Conservation (phyloP, 139 green algal genomes). For the Tetradesmus obliquus region DNA sequence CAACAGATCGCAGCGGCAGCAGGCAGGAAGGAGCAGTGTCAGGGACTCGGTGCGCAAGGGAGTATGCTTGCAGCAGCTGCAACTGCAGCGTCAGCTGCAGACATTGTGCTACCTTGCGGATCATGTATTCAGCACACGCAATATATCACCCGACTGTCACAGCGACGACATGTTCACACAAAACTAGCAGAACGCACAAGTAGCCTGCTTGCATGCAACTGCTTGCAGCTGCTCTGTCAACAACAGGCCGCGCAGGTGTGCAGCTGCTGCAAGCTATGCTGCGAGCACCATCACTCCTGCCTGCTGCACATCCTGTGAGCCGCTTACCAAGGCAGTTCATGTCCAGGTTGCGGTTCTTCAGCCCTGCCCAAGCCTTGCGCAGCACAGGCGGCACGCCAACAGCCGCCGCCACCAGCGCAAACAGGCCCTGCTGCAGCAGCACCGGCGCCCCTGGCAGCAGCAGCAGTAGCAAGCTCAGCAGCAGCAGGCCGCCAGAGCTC, state of each 20-base stretch:
- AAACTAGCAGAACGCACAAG: background rate
- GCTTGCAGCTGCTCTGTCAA: background rate
- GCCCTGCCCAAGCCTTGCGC: slow-evolving; percentile 49
- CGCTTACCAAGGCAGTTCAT: slow-evolving; percentile 44
- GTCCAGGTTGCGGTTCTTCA: slow-evolving; percentile 40
- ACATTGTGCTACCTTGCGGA: background rate
- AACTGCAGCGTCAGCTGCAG: background rate
- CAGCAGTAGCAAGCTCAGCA: slow-evolving; percentile 69
- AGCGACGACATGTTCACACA: background rate
- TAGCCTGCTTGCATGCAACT: background rate
- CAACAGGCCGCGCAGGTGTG: too few species aligned
- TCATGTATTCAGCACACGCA: background rate
- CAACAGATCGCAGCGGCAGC: background rate
- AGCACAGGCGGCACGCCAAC: slow-evolving; percentile 59
- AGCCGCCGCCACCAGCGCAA: slow-evolving; percentile 67
- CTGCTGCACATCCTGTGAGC: background rate
- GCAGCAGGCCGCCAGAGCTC: slow-evolving; percentile 55
- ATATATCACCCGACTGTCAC: background rate
- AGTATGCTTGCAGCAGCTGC: background rate
- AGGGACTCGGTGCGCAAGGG: slow-evolving; percentile 5
- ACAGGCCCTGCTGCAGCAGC: slow-evolving; percentile 63
- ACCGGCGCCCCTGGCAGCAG: background rate
- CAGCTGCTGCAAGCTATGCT: background rate
- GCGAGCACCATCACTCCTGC: background rate
- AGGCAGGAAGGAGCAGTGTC: background rate